These are phyloP conservation scores for Erodium moschatum DNA, from an alignment of 441 rosid genomes.

Conservation along the genomic window DNA sequence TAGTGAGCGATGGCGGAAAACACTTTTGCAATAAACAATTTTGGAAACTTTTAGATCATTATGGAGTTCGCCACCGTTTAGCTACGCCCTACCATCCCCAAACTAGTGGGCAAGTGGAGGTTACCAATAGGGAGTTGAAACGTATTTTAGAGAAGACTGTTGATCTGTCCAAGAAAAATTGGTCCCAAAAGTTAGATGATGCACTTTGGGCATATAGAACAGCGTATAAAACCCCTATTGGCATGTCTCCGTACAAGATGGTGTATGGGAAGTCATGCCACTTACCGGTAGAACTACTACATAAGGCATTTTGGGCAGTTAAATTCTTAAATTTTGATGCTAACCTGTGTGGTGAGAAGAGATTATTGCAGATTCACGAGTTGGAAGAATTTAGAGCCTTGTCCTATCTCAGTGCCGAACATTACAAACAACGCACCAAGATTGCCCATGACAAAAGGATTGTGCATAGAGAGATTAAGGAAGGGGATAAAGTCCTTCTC, in stretches of 20 bases:
- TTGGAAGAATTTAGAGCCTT: no score
- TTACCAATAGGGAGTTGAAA: background rate
- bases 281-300: background rate
- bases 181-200: background rate
- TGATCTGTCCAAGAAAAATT: background rate
- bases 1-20: background rate
- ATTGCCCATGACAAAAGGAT: no score
- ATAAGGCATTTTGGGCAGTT: background rate
- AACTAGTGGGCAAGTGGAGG: background rate
- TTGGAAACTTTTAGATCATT: background rate
- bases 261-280: conserved; percentile 1
- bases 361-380: no score
- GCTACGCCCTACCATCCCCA: background rate
- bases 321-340: no score
- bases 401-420: no score
- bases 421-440: no score
- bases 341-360: no score
- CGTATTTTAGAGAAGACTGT: background rate
- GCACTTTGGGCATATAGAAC: conserved; percentile 8
- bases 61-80: background rate
- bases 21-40: background rate
- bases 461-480: background rate
- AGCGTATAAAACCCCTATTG: background rate
- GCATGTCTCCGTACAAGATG: background rate
- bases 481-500: background rate